phyloP scores from a whole-genome alignment of 1,139 yeast genomes.

The Geotrichum phurueaensis region DNA sequence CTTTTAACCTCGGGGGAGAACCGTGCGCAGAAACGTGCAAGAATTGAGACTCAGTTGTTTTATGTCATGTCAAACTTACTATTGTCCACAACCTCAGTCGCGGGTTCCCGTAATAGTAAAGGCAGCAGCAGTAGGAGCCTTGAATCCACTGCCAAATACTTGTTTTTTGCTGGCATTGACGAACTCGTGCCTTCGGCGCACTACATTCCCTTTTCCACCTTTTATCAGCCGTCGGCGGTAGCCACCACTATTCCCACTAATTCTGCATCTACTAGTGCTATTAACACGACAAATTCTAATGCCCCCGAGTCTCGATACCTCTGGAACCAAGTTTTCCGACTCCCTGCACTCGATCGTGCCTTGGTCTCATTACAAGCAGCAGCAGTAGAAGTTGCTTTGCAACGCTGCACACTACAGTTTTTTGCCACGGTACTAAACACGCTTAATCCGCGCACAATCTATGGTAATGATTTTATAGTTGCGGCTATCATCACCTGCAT shows the following conservation, averaged over 20 bases:
- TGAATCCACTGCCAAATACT: background rate
- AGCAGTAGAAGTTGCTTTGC: constrained; percentile 12
- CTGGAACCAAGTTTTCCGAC: background rate
- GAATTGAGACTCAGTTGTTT: background rate
- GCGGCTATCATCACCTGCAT: constrained; percentile 16
- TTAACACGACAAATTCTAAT: background rate
- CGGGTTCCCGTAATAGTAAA: background rate
- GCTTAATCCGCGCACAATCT: constrained; percentile 14
- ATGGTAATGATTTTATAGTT: background rate
- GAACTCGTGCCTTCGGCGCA: constrained; percentile 3
- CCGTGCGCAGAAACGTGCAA: background rate
- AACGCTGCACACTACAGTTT: constrained; percentile 16
- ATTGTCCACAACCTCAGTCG: background rate
- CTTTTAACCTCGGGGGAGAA: background rate
- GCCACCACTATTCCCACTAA: background rate
- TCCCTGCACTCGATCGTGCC: background rate
- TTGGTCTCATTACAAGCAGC: background rate
- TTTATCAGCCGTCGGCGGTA: background rate
- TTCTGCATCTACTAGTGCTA: background rate
- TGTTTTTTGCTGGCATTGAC: constrained; percentile 1
- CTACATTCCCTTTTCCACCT: constrained; percentile 1
- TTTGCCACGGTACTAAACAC: constrained; percentile 13
- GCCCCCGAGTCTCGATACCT: background rate
- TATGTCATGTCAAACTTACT: background rate
- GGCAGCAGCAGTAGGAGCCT: background rate